Base-by-base conservation (phyloP, 164 flowering plant genomes). In the Litsea cubeba region DNA sequence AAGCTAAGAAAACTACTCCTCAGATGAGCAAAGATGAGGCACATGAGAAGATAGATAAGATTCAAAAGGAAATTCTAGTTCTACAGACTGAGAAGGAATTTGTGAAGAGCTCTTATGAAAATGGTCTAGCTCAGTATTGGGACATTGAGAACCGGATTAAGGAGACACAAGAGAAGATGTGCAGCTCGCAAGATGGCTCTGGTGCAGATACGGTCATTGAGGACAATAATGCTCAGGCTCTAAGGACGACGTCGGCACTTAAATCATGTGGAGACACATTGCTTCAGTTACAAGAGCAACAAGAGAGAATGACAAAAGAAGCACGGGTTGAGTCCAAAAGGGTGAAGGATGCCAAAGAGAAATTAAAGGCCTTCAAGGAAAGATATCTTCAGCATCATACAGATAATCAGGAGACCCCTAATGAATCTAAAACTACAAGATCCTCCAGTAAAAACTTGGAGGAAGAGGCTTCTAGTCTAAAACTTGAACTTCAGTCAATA, bases 71-170 rank as follows among this genome's bases (percentile, higher is more conserved):
- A 7, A 90, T 90, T 64, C 78, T 92, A 74, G 84, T 80, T 4
- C 64, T 90, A 40, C 98, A 90, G 69, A 94, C 97, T 0, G 97
- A 90, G 72, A 90, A 86, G 85, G 98, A 94, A 81, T 90, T 91
- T 51, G 74, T 89, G 24, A 88, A 84, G 77, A 87, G 89, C 77
- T 76, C 88, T 6, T 89, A 85, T 22, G 92, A 90, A 66, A 78
- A 46, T 30, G 86, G 83, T 54, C 68, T 80, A 12, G 83, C 86
- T 11, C 90, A 83, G 80, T 88, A 81, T 69, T 84, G 88, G 86
- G 91, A 87, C 11, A 85, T 94, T n/a, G 98, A 91, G 60, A 78
- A 79, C 40, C 79, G 71, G 82, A 80, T 91, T 22, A 77, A 73
- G 18, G 93, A 87, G 49, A 81, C 81, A 84, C 95, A 91, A 71